Evolutionary conservation across 202 grass and related monocot genomes (phyloP).

Genomic region (Zizania palustris): DNA sequence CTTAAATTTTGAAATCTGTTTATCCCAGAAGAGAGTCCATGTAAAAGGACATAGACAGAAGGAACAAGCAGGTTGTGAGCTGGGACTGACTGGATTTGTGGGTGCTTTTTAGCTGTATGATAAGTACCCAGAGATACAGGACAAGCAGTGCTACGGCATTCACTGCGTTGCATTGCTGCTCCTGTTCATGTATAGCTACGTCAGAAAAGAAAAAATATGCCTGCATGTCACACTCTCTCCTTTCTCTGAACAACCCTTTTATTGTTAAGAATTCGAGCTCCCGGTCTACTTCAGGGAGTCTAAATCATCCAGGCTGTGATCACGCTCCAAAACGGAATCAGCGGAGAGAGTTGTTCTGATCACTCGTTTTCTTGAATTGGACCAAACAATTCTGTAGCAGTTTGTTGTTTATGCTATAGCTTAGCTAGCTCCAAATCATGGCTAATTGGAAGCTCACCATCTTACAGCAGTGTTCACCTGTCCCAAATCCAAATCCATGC

Average conservation of each 20-base stretch:
- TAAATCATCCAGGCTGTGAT: constrained; percentile 65
- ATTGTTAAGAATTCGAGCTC: constrained; percentile 22
- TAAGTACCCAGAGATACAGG: constrained; percentile 47
- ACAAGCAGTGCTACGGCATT: constrained; percentile 36
- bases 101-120: constrained; percentile 53
- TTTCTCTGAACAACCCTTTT: constrained; percentile 5
- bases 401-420: constrained; percentile 16
- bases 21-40: not conserved
- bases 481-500: constrained; percentile 4
- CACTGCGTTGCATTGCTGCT: constrained; percentile 30
- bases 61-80: constrained; percentile 47
- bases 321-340: constrained; percentile 51
- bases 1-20: constrained; percentile 8
- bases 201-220: not conserved
- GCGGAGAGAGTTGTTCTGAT: constrained; percentile 38
- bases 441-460: constrained; percentile 15
- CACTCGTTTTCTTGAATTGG: constrained; percentile 39
- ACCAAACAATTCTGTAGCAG: constrained; percentile 17
- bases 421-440: constrained; percentile 33
- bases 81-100: constrained; percentile 45
- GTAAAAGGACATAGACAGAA: constrained; percentile 49
- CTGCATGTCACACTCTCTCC: not conserved
- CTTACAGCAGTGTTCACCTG: constrained; percentile 29
- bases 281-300: constrained; percentile 38
- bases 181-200: constrained; percentile 39